These are phyloP conservation scores for Nakazawaea populi DNA, from an alignment of 805 yeast genomes.

Conservation along the genomic window DNA sequence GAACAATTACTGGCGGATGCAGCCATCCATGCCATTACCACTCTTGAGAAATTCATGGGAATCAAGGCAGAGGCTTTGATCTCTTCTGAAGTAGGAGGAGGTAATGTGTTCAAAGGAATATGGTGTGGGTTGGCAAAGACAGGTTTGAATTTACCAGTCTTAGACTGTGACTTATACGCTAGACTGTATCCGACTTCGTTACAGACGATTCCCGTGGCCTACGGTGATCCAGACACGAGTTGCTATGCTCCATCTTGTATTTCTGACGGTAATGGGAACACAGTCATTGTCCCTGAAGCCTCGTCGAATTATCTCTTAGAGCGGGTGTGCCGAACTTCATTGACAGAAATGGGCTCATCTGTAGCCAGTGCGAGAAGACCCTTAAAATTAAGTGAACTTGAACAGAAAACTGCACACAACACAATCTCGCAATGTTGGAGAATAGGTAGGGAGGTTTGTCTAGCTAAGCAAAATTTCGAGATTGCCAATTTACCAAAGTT, in stretches of 20 bases:
- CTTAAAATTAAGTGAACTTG: constrained; percentile 18
- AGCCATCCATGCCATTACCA: constrained; percentile 24
- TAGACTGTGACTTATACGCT: constrained; percentile 35
- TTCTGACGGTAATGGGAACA: constrained; percentile 23
- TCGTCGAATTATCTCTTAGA: constrained; percentile 28
- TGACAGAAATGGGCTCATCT: constrained; percentile 36
- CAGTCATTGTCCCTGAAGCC: constrained; percentile 17
- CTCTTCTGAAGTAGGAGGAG: constrained; percentile 31
- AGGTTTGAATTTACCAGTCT: constrained; percentile 21
- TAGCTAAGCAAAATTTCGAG: constrained; percentile 30
- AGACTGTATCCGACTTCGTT: constrained; percentile 32
- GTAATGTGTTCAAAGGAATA: constrained; percentile 25
- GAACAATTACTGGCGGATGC: constrained; percentile 38
- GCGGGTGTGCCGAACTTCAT: constrained; percentile 32
- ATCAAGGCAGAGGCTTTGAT: constrained; percentile 21
- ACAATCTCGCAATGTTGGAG: constrained; percentile 42
- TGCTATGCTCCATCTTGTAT: constrained; percentile 23
- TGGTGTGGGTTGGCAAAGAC: constrained; percentile 18
- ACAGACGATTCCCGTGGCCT: constrained; percentile 27
- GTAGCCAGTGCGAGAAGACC: constrained; percentile 31
- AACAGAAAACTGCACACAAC: constrained; percentile 16
- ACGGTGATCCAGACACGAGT: constrained; percentile 12
- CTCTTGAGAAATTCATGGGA: constrained; percentile 22
- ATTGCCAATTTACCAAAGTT: constrained; percentile 27
- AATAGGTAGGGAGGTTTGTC: constrained; percentile 36